Conservation (phyloP, 2,329 filamentous ascomycete genomes). For the Alternaria sp. region DNA sequence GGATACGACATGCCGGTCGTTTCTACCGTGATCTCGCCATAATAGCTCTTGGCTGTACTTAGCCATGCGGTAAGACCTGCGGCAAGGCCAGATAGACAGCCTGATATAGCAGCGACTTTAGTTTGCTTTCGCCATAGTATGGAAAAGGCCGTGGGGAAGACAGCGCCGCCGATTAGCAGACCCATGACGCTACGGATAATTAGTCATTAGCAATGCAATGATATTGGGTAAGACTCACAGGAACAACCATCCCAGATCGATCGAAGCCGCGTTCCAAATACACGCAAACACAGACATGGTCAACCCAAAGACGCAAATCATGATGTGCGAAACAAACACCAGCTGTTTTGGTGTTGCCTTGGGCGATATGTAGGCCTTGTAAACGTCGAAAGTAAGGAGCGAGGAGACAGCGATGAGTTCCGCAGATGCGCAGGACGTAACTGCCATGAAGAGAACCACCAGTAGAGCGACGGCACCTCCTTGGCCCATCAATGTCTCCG, state of each 20-base stretch:
- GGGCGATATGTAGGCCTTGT: slow-evolving; percentile 51
- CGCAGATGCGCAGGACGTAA: slow-evolving; percentile 46
- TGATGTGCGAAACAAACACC: slow-evolving; percentile 50
- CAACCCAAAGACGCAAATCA: slow-evolving; percentile 51
- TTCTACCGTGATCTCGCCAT: slow-evolving; percentile 48
- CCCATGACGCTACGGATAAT: slow-evolving; percentile 44
- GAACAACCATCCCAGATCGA: slow-evolving; percentile 52
- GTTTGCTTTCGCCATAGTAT: slow-evolving; percentile 48
- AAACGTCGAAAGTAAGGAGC: slow-evolving; percentile 53
- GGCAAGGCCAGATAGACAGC: slow-evolving; percentile 41
- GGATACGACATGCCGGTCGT: slow-evolving; percentile 49
- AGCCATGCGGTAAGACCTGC: slow-evolving; percentile 49
- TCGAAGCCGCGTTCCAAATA: slow-evolving; percentile 46
- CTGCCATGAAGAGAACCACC: slow-evolving; percentile 44
- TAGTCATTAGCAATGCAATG: neutral
- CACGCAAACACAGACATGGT: slow-evolving; percentile 50
- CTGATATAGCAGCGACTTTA: slow-evolving; percentile 41
- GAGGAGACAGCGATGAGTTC: slow-evolving; percentile 52
- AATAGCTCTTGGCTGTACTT: slow-evolving; percentile 42
- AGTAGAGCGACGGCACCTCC: slow-evolving; percentile 38
- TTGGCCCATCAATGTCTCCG: slow-evolving; percentile 36
- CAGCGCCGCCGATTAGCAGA: slow-evolving; percentile 51
- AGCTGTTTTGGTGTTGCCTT: slow-evolving; percentile 44
- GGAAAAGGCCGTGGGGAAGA: slow-evolving; percentile 49
- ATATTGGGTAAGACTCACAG: slow-evolving; percentile 23